Evolutionary conservation across 2,329 filamentous ascomycete species (phyloP).

Genomic region (Phialophora verrucosa): DNA sequence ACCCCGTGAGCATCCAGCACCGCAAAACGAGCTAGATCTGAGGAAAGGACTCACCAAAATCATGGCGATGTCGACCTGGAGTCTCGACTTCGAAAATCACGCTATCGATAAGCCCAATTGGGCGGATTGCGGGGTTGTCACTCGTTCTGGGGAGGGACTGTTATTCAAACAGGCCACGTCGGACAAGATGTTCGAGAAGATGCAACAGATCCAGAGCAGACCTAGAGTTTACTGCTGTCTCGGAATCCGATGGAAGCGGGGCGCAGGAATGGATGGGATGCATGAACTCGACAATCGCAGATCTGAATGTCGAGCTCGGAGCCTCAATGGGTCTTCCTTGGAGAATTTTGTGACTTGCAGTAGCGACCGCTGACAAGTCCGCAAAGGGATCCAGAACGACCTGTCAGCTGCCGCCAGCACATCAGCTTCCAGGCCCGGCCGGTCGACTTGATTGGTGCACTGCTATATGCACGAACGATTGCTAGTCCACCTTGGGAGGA

Average conservation of each 20-base stretch:
- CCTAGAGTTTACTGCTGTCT: background rate
- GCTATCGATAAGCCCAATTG: constrained; percentile 31
- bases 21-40: background rate
- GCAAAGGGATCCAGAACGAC: constrained; percentile 14
- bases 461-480: constrained; percentile 9
- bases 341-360: constrained; percentile 25
- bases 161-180: background rate
- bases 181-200: background rate
- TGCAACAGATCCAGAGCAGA: background rate
- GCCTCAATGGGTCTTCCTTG: constrained; percentile 16
- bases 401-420: constrained; percentile 37
- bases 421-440: constrained; percentile 31
- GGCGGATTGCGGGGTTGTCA: constrained; percentile 30
- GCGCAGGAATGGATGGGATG: constrained; percentile 11
- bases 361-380: constrained; percentile 23
- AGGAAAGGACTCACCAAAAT: constrained; percentile 20
- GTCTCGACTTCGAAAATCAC: constrained; percentile 19
- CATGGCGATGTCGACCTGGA: constrained; percentile 10
- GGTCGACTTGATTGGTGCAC: constrained; percentile 30
- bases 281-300: constrained; percentile 24
- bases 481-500: constrained; percentile 8
- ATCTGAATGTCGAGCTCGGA: constrained; percentile 16
- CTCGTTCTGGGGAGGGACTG: background rate
- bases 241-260: constrained; percentile 12
- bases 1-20: constrained; percentile 14